Evolutionary conservation across 192 early-diverging fungal species (phyloP).

Genomic region (Backusella australiensis): DNA sequence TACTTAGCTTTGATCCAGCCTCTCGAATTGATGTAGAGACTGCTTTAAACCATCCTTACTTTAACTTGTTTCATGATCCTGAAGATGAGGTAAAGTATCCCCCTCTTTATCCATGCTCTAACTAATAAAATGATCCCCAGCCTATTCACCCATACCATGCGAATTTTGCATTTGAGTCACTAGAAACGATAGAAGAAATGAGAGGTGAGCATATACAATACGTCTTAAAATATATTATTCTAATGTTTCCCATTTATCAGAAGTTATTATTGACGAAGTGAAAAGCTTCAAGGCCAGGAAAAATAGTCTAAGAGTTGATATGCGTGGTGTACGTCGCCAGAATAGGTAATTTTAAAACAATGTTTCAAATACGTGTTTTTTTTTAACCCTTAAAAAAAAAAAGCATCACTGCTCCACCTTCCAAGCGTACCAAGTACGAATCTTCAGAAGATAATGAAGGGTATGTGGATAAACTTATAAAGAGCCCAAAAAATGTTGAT

Average conservation of each 20-base stretch:
- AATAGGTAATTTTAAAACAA: constrained; percentile 6
- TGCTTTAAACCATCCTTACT: constrained; percentile 89
- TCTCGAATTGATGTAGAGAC: constrained; percentile 88
- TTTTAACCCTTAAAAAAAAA: too few species aligned
- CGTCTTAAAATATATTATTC: background rate
- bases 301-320: constrained; percentile 10
- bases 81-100: constrained; percentile 27
- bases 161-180: constrained; percentile 77
- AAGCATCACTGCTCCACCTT: background rate
- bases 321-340: constrained; percentile 5
- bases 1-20: constrained; percentile 85
- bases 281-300: constrained; percentile 14
- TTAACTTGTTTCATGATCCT: constrained; percentile 55
- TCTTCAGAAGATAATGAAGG: background rate
- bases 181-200: constrained; percentile 71
- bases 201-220: constrained; percentile 41
- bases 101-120: background rate
- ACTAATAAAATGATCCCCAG: background rate
- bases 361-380: too few species aligned
- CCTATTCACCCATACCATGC: constrained; percentile 61
- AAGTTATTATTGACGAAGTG: constrained; percentile 16
- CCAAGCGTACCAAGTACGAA: background rate
- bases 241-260: background rate
- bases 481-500: background rate
- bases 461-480: background rate